phyloP scores from a whole-genome alignment of 352 stramenopile genomes.

The Paralagenidium karlingii region DNA sequence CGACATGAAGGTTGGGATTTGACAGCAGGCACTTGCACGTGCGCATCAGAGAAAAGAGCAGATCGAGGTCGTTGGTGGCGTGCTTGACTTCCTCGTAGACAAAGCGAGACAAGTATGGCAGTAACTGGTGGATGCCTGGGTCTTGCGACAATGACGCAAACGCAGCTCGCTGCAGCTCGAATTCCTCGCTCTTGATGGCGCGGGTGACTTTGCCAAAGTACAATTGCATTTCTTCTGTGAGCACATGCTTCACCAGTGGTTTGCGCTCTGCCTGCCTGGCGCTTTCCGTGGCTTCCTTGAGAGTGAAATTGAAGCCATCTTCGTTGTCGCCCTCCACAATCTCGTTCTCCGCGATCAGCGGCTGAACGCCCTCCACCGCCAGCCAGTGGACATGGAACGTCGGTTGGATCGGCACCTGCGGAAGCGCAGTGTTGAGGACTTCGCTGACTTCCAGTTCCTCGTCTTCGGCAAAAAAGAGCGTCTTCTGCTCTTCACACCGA shows the following conservation, averaged over 20 bases:
- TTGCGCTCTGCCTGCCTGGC: conserved; percentile 42
- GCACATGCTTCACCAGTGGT: conserved; percentile 72
- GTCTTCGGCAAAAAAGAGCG: conserved; percentile 60
- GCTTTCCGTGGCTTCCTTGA: conserved; percentile 3
- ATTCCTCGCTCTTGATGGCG: conserved; percentile 61
- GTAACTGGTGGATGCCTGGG: conserved; percentile 80
- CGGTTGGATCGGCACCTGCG: conserved; percentile 55
- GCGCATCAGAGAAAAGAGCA: conserved; percentile 80
- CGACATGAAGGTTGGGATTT: conserved; percentile 87
- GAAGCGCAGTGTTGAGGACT: conserved; percentile 61
- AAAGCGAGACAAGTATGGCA: conserved; percentile 84
- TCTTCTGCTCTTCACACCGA: conserved; percentile 35
- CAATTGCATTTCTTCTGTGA: conserved; percentile 83
- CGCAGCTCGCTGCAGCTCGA: conserved; percentile 55
- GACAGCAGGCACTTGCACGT: conserved; percentile 81
- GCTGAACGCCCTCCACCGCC: conserved; percentile 71
- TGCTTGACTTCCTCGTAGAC: conserved; percentile 83
- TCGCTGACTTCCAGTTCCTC: conserved; percentile 58
- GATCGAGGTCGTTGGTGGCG: conserved; percentile 60
- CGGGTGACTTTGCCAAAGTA: conserved; percentile 85
- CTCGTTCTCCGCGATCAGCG: conserved; percentile 75
- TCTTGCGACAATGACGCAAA: conserved; percentile 72
- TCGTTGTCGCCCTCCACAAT: conserved; percentile 63
- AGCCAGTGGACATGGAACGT: conserved; percentile 73
- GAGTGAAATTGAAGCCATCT: conserved; percentile 24